Conservation (phyloP, 805 yeast genomes). For the Vanderwaltozyma tropicalis region DNA sequence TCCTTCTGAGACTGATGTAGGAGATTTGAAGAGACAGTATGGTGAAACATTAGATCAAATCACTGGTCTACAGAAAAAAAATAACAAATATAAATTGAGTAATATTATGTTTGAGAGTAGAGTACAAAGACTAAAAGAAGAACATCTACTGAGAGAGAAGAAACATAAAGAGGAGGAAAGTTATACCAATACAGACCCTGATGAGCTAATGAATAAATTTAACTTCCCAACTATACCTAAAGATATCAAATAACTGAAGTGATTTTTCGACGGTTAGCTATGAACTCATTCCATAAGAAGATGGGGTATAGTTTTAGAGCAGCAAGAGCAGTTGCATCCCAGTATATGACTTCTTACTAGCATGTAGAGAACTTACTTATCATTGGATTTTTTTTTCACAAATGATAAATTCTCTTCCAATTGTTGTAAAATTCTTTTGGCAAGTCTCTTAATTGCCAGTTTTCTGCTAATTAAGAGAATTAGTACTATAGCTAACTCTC, state of each 20-base stretch:
- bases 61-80: constrained; percentile 10
- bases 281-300: no score
- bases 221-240: constrained; percentile 23
- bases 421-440: no score
- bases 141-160: constrained; percentile 5
- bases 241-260: neutral
- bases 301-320: no score
- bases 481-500: no score
- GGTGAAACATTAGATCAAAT: constrained; percentile 13
- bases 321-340: no score
- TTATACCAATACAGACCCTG: constrained; percentile 24
- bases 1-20: neutral
- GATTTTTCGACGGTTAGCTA: no score
- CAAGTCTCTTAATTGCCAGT: no score
- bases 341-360: no score
- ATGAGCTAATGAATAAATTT: constrained; percentile 14
- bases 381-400: no score
- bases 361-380: no score
- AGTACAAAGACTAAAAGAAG: constrained; percentile 9
- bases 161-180: constrained; percentile 15
- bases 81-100: constrained; percentile 14
- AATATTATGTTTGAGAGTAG: constrained; percentile 17
- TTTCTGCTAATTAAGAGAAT: no score
- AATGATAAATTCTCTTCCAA: no score
- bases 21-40: constrained; percentile 9